phyloP scores from a whole-genome alignment of 768 basidiomycete genomes.

The Zangia roseola region DNA sequence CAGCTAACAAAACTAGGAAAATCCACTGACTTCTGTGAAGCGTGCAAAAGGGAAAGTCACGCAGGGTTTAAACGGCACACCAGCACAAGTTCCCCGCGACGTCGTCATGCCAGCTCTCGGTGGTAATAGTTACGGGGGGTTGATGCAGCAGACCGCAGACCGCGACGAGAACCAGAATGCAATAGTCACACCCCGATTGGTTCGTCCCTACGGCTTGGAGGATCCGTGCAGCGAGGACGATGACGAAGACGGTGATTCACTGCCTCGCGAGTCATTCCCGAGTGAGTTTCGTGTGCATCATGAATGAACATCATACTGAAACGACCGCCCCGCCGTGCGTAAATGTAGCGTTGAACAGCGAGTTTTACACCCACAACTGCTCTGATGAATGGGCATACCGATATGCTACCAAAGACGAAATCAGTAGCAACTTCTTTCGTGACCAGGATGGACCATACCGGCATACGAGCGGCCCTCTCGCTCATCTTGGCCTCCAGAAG shows the following conservation, averaged over 20 bases:
- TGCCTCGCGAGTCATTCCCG: slow-evolving; percentile 21
- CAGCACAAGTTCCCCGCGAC: slow-evolving; percentile 3
- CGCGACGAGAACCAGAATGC: background rate
- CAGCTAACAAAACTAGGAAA: background rate
- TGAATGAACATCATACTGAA: slow-evolving; percentile 3
- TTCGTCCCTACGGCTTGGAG: slow-evolving; percentile 1
- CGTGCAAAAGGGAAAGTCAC: slow-evolving; percentile 5
- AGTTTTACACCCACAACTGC: slow-evolving; percentile 14
- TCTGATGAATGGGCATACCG: slow-evolving; percentile 28
- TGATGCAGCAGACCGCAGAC: background rate
- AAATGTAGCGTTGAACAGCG: slow-evolving; percentile 18
- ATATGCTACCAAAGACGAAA: slow-evolving; percentile 32
- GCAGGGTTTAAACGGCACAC: background rate
- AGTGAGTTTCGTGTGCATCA: slow-evolving; percentile 17
- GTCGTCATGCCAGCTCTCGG: background rate
- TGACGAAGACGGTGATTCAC: slow-evolving; percentile 14
- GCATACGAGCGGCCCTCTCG: background rate
- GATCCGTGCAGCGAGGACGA: slow-evolving; percentile 14
- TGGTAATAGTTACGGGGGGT: slow-evolving; percentile 1
- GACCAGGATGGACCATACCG: slow-evolving; percentile 16
- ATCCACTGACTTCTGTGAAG: slow-evolving; percentile 20
- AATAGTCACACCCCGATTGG: background rate
- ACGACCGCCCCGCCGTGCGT: background rate
- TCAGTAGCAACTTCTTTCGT: slow-evolving; percentile 25
- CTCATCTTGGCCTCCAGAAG: background rate